Percentiles rank a stretch among this genome's conserved stretches.
Conservation (phyloP, 441 rosid species). For the Aleurites moluccanus region DNA sequence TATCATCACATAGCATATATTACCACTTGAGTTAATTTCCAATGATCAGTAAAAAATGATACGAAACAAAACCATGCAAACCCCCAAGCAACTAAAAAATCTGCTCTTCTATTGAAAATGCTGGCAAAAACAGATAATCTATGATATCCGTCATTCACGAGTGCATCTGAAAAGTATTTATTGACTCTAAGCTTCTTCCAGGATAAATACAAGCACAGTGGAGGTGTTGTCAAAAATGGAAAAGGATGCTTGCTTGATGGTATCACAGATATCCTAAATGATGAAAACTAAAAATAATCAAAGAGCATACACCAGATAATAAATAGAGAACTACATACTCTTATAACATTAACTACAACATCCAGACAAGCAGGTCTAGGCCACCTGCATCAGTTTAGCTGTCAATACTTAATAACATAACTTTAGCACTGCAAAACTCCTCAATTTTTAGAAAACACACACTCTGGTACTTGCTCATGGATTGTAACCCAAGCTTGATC, state of each 20-base stretch:
- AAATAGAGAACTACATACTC: neutral
- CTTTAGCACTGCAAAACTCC: neutral
- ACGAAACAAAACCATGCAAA: neutral
- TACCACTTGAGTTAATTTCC: neutral
- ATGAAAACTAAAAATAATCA: neutral
- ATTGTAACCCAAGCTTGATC: neutral
- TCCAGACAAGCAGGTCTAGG: neutral
- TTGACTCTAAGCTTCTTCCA: neutral
- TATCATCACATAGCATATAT: slow-evolving; percentile 28
- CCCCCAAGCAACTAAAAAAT: neutral
- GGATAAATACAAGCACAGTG: neutral
- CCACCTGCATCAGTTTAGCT: neutral
- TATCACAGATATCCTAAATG: neutral
- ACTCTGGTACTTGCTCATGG: neutral
- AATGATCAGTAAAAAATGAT: too few species aligned
- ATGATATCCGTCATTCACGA: neutral
- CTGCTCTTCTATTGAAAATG: neutral
- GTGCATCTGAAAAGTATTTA: neutral
- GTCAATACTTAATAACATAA: neutral
- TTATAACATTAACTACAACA: neutral
- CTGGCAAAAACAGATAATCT: neutral
- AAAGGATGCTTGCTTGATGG: neutral
- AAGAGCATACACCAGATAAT: neutral
- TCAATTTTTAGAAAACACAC: neutral
- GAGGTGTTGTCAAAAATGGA: neutral